Conservation (phyloP, 73 alveolate genomes). For the Effrenium voratum region DNA sequence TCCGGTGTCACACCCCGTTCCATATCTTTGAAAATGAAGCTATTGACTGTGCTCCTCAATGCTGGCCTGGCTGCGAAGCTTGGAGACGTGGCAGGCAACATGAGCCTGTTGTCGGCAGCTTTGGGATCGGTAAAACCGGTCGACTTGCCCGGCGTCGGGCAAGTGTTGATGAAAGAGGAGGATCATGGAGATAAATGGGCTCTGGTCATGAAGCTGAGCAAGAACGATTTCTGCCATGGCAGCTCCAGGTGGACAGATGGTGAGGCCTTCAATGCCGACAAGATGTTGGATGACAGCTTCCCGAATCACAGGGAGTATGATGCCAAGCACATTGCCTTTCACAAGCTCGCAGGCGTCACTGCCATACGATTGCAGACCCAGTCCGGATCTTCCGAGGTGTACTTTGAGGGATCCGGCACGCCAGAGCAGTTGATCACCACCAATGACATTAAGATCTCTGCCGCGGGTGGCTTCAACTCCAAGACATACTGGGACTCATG, state of each 20-base stretch:
- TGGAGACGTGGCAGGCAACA: too few relatives aligned
- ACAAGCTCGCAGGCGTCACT: not conserved
- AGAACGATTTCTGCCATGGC: constrained; percentile 36
- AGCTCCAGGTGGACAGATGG: constrained; percentile 48
- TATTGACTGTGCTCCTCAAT: too few relatives aligned
- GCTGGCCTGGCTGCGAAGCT: too few relatives aligned
- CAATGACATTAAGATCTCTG: not conserved
- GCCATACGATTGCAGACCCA: constrained; percentile 11
- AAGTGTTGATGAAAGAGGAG: not conserved
- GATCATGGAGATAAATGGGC: not conserved
- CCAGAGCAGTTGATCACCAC: constrained; percentile 13
- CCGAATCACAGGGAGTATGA: constrained; percentile 2
- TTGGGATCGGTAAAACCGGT: too few relatives aligned
- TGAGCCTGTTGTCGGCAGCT: too few relatives aligned
- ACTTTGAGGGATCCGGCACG: constrained; percentile 7
- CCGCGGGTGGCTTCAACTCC: not conserved
- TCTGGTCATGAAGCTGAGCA: constrained; percentile 39
- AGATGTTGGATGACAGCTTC: constrained; percentile 2
- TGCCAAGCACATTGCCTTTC: constrained; percentile 23
- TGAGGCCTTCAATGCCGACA: not conserved
- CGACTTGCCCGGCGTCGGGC: not conserved
- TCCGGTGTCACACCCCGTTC: too few relatives aligned
- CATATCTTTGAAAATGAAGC: too few relatives aligned
- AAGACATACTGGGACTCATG: not conserved
- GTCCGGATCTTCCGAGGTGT: too few relatives aligned